These are phyloP conservation scores for Lentinula sp. DNA, from an alignment of 768 basidiomycete species.

Conservation along the genomic window DNA sequence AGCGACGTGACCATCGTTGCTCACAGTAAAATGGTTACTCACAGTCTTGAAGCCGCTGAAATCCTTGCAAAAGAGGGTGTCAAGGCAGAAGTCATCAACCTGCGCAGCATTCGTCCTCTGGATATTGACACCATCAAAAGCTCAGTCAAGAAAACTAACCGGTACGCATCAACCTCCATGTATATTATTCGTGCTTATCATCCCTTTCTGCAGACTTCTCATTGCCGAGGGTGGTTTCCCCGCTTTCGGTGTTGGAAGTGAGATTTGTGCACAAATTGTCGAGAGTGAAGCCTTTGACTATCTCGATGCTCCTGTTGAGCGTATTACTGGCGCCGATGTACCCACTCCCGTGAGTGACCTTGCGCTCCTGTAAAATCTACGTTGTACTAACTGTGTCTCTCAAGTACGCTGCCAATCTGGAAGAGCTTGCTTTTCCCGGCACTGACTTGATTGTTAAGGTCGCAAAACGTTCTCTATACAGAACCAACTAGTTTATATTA, in stretches of 20 bases:
- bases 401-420: slow-evolving; percentile 88
- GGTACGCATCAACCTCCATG: slow-evolving; percentile 37
- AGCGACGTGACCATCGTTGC: slow-evolving; percentile 93
- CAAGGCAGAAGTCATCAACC: slow-evolving; percentile 97
- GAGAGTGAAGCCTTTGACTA: slow-evolving; percentile 98
- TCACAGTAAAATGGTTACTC: slow-evolving; percentile 97
- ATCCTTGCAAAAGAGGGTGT: slow-evolving; percentile 91
- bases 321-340: slow-evolving; percentile 95
- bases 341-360: slow-evolving; percentile 79
- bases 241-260: slow-evolving; percentile 95
- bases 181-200: not conserved
- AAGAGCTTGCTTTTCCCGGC: slow-evolving; percentile 91
- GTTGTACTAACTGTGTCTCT: slow-evolving; percentile 5
- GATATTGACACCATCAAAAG: slow-evolving; percentile 97
- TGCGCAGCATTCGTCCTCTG: slow-evolving; percentile 91
- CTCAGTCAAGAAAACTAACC: slow-evolving; percentile 98
- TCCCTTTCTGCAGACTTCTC: slow-evolving; percentile 52
- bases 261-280: slow-evolving; percentile 95
- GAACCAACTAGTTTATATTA: slow-evolving; percentile 57
- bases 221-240: slow-evolving; percentile 99
- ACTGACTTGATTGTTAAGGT: slow-evolving; percentile 89
- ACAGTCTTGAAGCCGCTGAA: slow-evolving; percentile 93
- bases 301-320: slow-evolving; percentile 97
- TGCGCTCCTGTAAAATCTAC: slow-evolving; percentile 1
- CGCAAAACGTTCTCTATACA: slow-evolving; percentile 87